These are phyloP conservation scores for Ilyonectria mors-panacis DNA, from an alignment of 2,329 filamentous ascomycete species.

Conservation along the genomic window DNA sequence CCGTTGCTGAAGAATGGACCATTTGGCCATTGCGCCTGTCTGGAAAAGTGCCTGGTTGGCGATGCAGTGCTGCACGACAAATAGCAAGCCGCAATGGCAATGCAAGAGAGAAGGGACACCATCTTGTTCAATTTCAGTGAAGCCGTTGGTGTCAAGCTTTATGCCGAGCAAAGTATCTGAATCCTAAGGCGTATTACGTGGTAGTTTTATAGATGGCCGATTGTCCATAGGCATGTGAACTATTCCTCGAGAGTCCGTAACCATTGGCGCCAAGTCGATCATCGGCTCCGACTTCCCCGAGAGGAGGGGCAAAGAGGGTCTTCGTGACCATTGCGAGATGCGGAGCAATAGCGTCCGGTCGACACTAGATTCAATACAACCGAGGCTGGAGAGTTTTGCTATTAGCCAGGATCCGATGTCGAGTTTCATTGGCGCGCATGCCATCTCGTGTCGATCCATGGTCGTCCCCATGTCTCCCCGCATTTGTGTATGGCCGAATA, in stretches of 20 bases:
- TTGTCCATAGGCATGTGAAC: not conserved
- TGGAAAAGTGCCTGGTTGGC: slow-evolving; percentile 6
- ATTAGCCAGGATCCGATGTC: not conserved
- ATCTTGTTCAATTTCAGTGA: not conserved
- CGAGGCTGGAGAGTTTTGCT: slow-evolving; percentile 12
- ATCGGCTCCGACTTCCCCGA: slow-evolving; percentile 25
- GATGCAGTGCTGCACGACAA: not conserved
- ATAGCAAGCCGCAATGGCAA: not conserved
- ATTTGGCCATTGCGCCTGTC: slow-evolving; percentile 37
- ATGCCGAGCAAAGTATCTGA: too few species aligned
- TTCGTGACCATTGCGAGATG: not conserved
- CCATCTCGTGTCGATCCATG: slow-evolving; percentile 1
- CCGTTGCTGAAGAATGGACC: slow-evolving; percentile 59
- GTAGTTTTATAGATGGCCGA: not conserved
- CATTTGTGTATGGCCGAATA: not conserved
- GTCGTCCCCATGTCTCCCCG: slow-evolving; percentile 9
- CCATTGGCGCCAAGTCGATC: not conserved
- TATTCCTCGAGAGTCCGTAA: not conserved
- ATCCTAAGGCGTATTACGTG: too few species aligned
- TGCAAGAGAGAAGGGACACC: slow-evolving; percentile 4
- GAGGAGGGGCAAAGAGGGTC: not conserved
- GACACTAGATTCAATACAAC: not conserved
- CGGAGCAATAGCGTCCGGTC: slow-evolving; percentile 26
- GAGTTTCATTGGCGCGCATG: slow-evolving; percentile 26
- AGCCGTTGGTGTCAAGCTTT: not conserved